Evolutionary conservation across 1,284 basidiomycete species (phyloP).

Genomic region (Malassezia psittaci): DNA sequence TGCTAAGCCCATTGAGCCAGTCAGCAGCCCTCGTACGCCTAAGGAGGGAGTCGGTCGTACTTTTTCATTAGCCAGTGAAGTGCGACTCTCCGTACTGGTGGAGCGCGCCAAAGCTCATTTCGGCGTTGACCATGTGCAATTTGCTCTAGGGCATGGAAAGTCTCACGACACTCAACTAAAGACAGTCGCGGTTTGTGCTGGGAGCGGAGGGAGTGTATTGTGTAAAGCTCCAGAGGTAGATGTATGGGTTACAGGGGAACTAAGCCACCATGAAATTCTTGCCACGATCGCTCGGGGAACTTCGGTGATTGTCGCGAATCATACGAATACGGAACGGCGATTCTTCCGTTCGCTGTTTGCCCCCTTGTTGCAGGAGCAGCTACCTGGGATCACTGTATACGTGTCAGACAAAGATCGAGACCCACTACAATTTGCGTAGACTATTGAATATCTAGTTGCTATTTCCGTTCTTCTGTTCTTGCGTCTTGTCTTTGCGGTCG

Average conservation of each 20-base stretch:
- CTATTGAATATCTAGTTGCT: neutral
- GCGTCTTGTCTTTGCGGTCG: neutral
- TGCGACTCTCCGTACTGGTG: neutral
- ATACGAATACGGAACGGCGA: conserved; percentile 40
- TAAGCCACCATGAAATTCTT: conserved; percentile 41
- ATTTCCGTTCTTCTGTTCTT: neutral
- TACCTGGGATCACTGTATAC: neutral
- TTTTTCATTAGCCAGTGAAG: neutral
- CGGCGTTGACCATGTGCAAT: conserved; percentile 3
- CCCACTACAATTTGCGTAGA: conserved; percentile 4
- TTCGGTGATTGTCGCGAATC: conserved; percentile 39
- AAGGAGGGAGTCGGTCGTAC: conserved; percentile 11
- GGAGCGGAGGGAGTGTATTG: conserved; percentile 36
- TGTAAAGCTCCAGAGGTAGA: conserved; percentile 24
- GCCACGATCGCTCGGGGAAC: conserved; percentile 34
- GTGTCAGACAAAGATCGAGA: conserved; percentile 14
- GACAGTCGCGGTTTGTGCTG: conserved; percentile 38
- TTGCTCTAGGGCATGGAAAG: conserved; percentile 20
- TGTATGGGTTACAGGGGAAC: conserved; percentile 41
- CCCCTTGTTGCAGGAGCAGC: neutral
- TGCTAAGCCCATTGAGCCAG: conserved; percentile 8
- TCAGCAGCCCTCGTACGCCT: conserved; percentile 11
- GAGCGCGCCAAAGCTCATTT: conserved; percentile 3
- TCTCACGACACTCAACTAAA: conserved; percentile 18
- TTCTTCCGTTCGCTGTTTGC: conserved; percentile 12